A percentile compares a stretch with the other conserved stretches of the same genome.
Conservation (phyloP, 2,329 filamentous ascomycete species). For the Fusarium sp. region DNA sequence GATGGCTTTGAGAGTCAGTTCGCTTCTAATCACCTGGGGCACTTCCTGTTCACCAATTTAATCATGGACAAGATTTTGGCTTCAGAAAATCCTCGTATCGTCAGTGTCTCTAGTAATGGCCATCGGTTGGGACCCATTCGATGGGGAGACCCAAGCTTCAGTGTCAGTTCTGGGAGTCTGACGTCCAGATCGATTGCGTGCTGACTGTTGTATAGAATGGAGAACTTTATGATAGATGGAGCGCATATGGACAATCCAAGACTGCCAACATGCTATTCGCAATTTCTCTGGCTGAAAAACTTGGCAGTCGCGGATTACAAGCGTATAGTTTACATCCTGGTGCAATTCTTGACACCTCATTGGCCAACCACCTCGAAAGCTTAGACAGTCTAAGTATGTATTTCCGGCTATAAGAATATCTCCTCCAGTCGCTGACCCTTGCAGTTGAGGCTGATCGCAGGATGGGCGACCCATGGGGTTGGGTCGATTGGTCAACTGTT, state of each 20-base stretch:
- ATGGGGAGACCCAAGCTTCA: slow-evolving; percentile 18
- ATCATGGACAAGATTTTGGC: background rate
- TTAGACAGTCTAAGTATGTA: slow-evolving; percentile 3
- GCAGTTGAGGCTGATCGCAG: slow-evolving; percentile 16
- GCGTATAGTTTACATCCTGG: slow-evolving; percentile 30
- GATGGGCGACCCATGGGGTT: slow-evolving; percentile 18
- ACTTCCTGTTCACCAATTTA: slow-evolving; percentile 23
- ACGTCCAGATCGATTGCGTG: too few relatives aligned
- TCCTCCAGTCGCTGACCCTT: accelerated
- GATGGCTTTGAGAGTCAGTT: slow-evolving; percentile 18
- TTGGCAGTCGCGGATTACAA: slow-evolving; percentile 16
- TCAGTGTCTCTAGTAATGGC: slow-evolving; percentile 16
- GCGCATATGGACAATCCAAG: slow-evolving; percentile 25
- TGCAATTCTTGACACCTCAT: background rate
- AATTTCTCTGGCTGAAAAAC: slow-evolving; percentile 33
- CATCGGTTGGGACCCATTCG: slow-evolving; percentile 14
- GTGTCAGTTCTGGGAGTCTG: background rate
- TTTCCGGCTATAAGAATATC: accelerated
- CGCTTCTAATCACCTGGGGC: slow-evolving; percentile 18
- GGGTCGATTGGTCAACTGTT: slow-evolving; percentile 17
- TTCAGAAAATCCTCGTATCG: slow-evolving; percentile 10
- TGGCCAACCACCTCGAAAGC: background rate
- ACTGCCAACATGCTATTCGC: slow-evolving; percentile 29
- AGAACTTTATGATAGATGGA: slow-evolving; percentile 17
- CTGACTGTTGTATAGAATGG: background rate